These are phyloP conservation scores for Karstenula rhodostoma DNA, from an alignment of 2,329 filamentous ascomycete genomes.

Conservation along the genomic window DNA sequence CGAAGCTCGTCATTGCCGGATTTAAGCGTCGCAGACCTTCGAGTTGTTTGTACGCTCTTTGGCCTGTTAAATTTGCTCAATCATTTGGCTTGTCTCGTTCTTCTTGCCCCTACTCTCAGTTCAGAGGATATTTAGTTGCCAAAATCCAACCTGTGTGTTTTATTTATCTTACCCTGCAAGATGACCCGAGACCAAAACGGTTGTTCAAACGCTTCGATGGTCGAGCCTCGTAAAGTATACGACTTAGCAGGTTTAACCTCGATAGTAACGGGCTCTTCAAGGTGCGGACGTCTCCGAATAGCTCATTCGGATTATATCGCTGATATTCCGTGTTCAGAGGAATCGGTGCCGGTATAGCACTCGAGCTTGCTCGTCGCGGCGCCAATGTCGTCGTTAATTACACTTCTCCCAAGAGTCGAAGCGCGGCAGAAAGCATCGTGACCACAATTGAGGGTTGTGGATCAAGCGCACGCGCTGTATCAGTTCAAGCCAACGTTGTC, in stretches of 20 bases:
- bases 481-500: constrained; percentile 45
- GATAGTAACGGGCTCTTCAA: constrained; percentile 76
- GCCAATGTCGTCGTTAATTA: constrained; percentile 72
- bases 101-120: too few species aligned
- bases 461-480: constrained; percentile 61
- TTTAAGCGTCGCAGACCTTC: too few species aligned
- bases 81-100: too few species aligned
- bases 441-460: constrained; percentile 61
- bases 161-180: too few species aligned
- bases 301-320: not conserved
- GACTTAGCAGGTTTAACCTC: constrained; percentile 68
- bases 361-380: constrained; percentile 73
- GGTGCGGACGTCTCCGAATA: constrained; percentile 56
- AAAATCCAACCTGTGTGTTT: too few species aligned
- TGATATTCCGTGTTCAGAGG: constrained; percentile 50
- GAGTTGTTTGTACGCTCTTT: too few species aligned
- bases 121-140: too few species aligned
- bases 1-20: too few species aligned
- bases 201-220: not conserved
- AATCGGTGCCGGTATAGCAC: constrained; percentile 70
- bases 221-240: constrained; percentile 10
- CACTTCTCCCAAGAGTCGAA: constrained; percentile 64
- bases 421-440: constrained; percentile 59
- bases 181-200: not conserved
- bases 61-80: too few species aligned